A percentile compares a stretch with the other conserved stretches of the same genome.
These are phyloP conservation scores for Fagopyrum tataricum DNA, from an alignment of 148 eudicot species.

Conservation along the genomic window DNA sequence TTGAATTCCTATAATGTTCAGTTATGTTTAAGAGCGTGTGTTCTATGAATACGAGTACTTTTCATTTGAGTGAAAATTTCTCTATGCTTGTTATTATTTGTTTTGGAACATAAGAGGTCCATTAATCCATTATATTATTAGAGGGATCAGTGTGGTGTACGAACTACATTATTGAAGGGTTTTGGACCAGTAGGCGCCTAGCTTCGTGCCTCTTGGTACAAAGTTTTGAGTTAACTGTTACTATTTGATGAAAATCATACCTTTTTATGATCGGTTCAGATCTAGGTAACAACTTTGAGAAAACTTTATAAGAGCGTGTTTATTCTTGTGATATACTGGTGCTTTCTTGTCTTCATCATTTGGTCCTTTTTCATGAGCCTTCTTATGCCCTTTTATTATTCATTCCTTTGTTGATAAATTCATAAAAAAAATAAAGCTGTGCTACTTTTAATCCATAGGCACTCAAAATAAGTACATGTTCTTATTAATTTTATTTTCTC, in stretches of 20 bases:
- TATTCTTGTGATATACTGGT: constrained; percentile 13
- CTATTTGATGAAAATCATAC: background rate
- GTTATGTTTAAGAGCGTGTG: background rate
- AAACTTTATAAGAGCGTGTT: constrained; percentile 11
- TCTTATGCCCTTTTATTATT: constrained; percentile 1
- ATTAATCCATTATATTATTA: too few relatives aligned
- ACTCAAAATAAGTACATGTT: constrained; percentile 7
- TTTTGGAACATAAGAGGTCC: too few relatives aligned
- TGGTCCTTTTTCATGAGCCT: constrained; percentile 15
- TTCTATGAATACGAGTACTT: background rate
- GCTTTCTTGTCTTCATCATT: constrained; percentile 14
- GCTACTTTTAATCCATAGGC: constrained; percentile 1
- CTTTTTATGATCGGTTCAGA: constrained; percentile 1
- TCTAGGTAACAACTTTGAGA: constrained; percentile 16
- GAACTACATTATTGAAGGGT: background rate
- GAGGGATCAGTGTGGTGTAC: background rate
- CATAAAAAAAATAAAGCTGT: background rate
- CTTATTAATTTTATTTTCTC: constrained; percentile 4
- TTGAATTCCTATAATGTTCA: background rate
- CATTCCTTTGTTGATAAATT: constrained; percentile 7
- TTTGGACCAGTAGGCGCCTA: background rate
- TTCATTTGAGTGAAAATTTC: too few relatives aligned
- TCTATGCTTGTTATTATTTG: too few relatives aligned
- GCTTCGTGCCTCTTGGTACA: background rate
- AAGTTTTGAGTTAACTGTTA: background rate